phyloP scores from a whole-genome alignment of 2,329 filamentous ascomycete genomes.

The Cladosporium sp. region DNA sequence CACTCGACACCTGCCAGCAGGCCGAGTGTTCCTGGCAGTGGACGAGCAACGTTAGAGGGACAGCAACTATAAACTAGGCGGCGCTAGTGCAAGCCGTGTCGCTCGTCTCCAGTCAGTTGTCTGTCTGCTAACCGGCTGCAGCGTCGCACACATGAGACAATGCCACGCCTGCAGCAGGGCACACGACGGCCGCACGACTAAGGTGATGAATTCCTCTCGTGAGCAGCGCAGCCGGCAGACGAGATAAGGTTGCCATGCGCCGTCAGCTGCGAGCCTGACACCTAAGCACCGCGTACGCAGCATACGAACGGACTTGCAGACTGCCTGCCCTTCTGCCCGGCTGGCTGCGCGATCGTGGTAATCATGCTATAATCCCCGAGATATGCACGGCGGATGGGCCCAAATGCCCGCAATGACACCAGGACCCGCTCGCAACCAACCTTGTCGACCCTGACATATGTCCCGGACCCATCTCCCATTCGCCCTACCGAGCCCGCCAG shows the following conservation, averaged over 20 bases:
- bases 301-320: background rate
- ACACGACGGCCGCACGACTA: too few relatives aligned
- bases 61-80: background rate
- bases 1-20: background rate
- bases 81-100: constrained; percentile 1
- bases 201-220: too few relatives aligned
- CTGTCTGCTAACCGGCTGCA: background rate
- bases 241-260: background rate
- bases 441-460: background rate
- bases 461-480: background rate
- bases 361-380: background rate
- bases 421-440: background rate
- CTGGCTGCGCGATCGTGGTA: background rate
- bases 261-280: constrained; percentile 4
- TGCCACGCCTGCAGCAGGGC: too few relatives aligned
- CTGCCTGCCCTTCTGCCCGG: background rate
- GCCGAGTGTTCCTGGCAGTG: background rate
- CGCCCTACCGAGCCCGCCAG: background rate
- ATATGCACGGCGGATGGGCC: background rate
- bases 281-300: background rate
- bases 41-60: background rate
- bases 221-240: too few relatives aligned
- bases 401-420: background rate
- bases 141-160: background rate
- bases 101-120: constrained; percentile 1